Evolutionary conservation across 2,329 filamentous ascomycete species (phyloP).

Genomic region (Neofusicoccum cordaticola): DNA sequence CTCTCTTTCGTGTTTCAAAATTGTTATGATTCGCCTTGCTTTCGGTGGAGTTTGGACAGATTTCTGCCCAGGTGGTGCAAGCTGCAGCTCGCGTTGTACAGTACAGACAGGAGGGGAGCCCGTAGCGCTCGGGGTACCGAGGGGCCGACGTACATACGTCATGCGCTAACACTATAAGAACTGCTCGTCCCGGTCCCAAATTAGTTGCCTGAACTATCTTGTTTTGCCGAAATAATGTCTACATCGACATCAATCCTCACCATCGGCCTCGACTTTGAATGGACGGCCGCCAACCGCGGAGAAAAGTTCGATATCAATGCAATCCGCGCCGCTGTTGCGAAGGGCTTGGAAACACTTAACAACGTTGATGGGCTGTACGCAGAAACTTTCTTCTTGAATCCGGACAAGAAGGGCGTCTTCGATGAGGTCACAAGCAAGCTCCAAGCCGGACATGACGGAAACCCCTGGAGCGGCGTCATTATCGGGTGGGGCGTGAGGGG

Average conservation of each 20-base stretch:
- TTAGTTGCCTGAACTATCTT: too few species aligned
- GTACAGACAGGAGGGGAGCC: too few species aligned
- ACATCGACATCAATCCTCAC: neutral
- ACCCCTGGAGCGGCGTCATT: neutral
- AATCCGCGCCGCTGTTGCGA: neutral
- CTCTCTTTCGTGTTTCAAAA: too few species aligned
- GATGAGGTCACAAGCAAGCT: neutral
- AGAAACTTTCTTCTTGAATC: neutral
- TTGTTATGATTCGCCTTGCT: too few species aligned
- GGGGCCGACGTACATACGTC: too few species aligned
- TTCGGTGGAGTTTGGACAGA: too few species aligned
- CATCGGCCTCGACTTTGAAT: constrained; percentile 2
- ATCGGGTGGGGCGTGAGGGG: neutral
- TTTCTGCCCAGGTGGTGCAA: too few species aligned
- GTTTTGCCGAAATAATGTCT: neutral
- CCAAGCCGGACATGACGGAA: neutral
- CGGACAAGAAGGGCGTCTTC: neutral
- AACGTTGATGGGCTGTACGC: neutral
- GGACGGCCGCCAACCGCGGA: neutral
- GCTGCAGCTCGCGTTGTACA: too few species aligned
- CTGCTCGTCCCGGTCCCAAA: too few species aligned
- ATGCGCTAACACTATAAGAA: too few species aligned
- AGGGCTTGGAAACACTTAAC: neutral
- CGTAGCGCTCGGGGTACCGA: too few species aligned
- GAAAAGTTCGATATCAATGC: neutral